These are phyloP conservation scores for Arthromyces matolae DNA, from an alignment of 768 basidiomycete species.

Conservation along the genomic window DNA sequence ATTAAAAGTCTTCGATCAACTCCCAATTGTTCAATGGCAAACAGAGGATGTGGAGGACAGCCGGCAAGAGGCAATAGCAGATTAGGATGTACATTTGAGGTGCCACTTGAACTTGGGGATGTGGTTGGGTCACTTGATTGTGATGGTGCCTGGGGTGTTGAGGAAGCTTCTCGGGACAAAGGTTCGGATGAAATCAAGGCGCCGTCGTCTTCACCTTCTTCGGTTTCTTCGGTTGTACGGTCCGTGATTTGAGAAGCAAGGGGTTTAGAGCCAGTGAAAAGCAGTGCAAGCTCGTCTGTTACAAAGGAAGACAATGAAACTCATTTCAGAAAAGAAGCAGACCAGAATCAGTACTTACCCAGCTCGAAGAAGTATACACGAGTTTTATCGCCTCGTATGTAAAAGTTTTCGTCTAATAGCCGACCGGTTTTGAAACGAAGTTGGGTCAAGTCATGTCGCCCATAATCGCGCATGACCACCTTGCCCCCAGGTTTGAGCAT, in stretches of 20 bases:
- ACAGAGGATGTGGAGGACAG: slow-evolving; percentile 55
- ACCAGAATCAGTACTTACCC: slow-evolving; percentile 40
- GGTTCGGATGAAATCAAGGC: slow-evolving; percentile 3
- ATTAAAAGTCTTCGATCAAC: slow-evolving; percentile 87
- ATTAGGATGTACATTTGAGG: slow-evolving; percentile 33
- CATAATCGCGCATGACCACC: slow-evolving; percentile 89
- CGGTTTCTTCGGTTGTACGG: slow-evolving; percentile 29
- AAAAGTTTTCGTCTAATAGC: slow-evolving; percentile 90
- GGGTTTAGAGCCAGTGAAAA: slow-evolving; percentile 65
- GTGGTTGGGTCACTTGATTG: slow-evolving; percentile 2
- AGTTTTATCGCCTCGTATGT: slow-evolving; percentile 95
- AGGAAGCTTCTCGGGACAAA: slow-evolving; percentile 1
- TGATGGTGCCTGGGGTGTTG: slow-evolving; percentile 2
- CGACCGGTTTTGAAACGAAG: slow-evolving; percentile 86
- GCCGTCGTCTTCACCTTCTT: slow-evolving; percentile 39
- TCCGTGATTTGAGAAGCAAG: slow-evolving; percentile 30
- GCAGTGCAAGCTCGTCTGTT: slow-evolving; percentile 71
- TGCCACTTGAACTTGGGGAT: neutral
- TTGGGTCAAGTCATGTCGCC: slow-evolving; percentile 91
- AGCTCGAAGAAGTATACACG: slow-evolving; percentile 95
- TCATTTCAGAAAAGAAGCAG: neutral
- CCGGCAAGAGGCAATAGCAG: slow-evolving; percentile 31
- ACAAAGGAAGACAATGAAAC: neutral
- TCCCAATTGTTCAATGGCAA: slow-evolving; percentile 80
- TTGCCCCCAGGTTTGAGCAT: slow-evolving; percentile 89